Evolutionary conservation across 2,329 filamentous ascomycete species (phyloP).

Genomic region (Venturia nashicola): DNA sequence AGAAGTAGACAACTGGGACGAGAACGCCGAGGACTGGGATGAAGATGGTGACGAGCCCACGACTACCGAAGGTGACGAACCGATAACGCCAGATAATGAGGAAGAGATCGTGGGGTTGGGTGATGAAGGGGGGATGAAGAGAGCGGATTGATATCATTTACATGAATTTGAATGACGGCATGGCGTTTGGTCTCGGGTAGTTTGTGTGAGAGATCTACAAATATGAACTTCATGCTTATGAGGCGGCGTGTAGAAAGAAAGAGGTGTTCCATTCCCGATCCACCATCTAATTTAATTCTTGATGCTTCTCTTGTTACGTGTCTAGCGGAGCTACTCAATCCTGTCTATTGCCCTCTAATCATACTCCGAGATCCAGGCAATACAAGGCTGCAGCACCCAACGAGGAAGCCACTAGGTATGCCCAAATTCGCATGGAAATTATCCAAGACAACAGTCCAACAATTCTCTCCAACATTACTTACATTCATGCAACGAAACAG

Average conservation of each 20-base stretch:
- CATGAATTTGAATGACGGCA: not conserved
- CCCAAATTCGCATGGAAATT: too few species aligned
- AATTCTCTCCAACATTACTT: too few species aligned
- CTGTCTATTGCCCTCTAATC: too few species aligned
- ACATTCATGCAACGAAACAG: too few species aligned
- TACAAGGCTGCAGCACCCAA: too few species aligned
- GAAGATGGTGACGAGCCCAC: constrained; percentile 34
- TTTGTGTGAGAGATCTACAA: not conserved
- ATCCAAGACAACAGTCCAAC: not conserved
- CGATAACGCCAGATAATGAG: constrained; percentile 27
- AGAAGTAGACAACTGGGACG: constrained; percentile 88
- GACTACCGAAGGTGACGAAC: constrained; percentile 4
- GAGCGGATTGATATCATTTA: not conserved
- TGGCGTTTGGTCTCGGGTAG: not conserved
- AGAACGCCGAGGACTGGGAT: constrained; percentile 63
- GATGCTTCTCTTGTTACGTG: too few species aligned
- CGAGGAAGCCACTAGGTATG: too few species aligned
- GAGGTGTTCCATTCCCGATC: not conserved
- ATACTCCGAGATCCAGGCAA: too few species aligned
- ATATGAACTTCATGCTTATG: not conserved
- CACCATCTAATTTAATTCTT: too few species aligned
- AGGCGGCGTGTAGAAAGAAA: not conserved
- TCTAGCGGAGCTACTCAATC: too few species aligned
- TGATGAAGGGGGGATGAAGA: not conserved
- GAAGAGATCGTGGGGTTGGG: constrained; percentile 31